These are phyloP conservation scores for Fremontodendron californicum DNA, from an alignment of 345 rosid genomes.

Conservation along the genomic window DNA sequence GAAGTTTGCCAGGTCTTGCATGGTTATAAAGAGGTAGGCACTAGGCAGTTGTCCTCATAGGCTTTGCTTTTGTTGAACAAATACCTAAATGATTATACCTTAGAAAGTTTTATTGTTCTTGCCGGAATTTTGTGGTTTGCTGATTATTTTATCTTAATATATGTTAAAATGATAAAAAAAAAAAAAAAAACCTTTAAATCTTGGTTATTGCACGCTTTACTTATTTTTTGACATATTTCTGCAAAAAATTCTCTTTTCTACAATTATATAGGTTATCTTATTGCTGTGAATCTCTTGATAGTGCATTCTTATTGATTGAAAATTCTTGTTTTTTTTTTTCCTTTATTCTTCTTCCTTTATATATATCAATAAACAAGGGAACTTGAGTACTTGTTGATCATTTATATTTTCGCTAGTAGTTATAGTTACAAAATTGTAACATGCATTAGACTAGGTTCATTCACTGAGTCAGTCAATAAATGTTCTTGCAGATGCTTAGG, in stretches of 20 bases:
- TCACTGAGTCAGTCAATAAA: background rate
- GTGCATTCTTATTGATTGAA: background rate
- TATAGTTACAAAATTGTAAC: background rate
- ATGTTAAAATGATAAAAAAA: background rate
- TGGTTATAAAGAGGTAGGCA: slow-evolving; percentile 83
- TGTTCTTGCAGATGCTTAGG: slow-evolving; percentile 64
- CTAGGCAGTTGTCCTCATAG: slow-evolving; percentile 31
- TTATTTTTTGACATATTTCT: background rate
- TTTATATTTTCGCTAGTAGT: background rate
- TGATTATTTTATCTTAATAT: background rate
- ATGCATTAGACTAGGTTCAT: background rate
- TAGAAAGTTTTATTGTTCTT: background rate
- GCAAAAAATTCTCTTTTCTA: background rate
- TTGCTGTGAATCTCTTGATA: background rate
- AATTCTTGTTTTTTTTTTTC: background rate
- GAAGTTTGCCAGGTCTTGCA: slow-evolving; percentile 89
- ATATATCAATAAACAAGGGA: background rate
- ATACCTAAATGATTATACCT: background rate
- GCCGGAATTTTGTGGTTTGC: background rate
- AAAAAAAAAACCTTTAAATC: background rate
- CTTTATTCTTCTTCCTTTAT: background rate
- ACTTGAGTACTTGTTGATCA: background rate
- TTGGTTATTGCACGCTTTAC: background rate
- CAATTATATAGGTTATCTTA: background rate
- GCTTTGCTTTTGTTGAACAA: background rate